These are phyloP conservation scores for Mesotaenium endlicherianum DNA, from an alignment of 139 green algal genomes.

Conservation along the genomic window DNA sequence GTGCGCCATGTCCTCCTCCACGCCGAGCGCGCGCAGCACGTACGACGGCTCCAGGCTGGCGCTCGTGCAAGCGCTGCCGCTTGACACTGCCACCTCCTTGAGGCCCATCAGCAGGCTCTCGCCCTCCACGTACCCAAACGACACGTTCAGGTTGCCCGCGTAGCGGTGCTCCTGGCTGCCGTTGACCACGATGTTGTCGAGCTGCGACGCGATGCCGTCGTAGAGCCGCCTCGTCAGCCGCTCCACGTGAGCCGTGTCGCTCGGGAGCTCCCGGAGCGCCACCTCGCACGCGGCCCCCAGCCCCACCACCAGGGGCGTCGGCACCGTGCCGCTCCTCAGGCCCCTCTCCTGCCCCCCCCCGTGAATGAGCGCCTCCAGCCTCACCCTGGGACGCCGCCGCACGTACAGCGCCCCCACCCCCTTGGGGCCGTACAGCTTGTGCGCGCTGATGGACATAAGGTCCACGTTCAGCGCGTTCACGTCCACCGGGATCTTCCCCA, in stretches of 20 bases:
- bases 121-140: constrained; percentile 96
- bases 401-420: constrained; percentile 96
- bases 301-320: constrained; percentile 83
- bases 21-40: constrained; percentile 92
- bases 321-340: constrained; percentile 82
- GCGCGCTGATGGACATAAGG: constrained; percentile 88
- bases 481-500: constrained; percentile 93
- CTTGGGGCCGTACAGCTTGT: constrained; percentile 99
- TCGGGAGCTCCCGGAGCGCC: constrained; percentile 51
- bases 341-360: constrained; percentile 88
- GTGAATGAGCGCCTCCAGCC: constrained; percentile 90
- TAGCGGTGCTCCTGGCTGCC: constrained; percentile 74
- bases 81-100: constrained; percentile 88
- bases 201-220: constrained; percentile 71
- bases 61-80: constrained; percentile 88
- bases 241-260: constrained; percentile 69
- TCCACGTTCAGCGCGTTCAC: constrained; percentile 87
- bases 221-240: constrained; percentile 75
- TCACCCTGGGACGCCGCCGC: constrained; percentile 84
- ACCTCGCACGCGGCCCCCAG: constrained; percentile 85
- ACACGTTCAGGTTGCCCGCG: constrained; percentile 92
- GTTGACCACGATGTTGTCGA: constrained; percentile 83
- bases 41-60: constrained; percentile 94
- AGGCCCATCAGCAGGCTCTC: constrained; percentile 88
- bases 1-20: constrained; percentile 98